These are phyloP conservation scores for Colletotrichum somersetense DNA, from an alignment of 2,329 filamentous ascomycete species.

Conservation along the genomic window DNA sequence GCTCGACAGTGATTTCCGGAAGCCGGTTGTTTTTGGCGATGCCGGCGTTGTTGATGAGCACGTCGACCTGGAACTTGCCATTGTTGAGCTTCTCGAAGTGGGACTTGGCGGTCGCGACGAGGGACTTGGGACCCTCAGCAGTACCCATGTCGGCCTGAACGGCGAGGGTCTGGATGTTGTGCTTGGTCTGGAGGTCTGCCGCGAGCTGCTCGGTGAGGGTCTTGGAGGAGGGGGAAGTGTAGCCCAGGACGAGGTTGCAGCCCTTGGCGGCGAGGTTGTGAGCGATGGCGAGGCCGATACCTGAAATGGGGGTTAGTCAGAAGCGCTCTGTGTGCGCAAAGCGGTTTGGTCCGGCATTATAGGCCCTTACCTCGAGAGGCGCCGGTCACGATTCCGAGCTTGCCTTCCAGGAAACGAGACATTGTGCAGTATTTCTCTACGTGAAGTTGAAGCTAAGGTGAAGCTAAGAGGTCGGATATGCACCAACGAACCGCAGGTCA, in stretches of 20 bases:
- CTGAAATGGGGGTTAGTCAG: conserved; percentile 56
- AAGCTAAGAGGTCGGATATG: background rate
- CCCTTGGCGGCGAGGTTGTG: conserved; percentile 80
- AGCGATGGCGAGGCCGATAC: conserved; percentile 76
- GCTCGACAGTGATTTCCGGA: conserved; percentile 70
- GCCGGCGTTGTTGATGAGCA: conserved; percentile 90
- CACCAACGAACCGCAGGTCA: background rate
- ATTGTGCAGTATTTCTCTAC: conserved; percentile 46
- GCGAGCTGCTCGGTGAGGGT: conserved; percentile 71
- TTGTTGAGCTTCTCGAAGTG: conserved; percentile 52
- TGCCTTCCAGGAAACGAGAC: conserved; percentile 72
- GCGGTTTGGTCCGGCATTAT: background rate
- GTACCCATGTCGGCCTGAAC: conserved; percentile 80
- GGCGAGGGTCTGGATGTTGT: conserved; percentile 71
- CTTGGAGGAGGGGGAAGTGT: conserved; percentile 64
- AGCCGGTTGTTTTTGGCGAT: conserved; percentile 74
- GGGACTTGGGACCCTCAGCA: conserved; percentile 68
- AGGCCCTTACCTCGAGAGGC: conserved; percentile 75
- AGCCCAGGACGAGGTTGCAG: conserved; percentile 76
- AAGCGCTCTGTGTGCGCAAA: background rate
- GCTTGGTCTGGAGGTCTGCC: conserved; percentile 63
- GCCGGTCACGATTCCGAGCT: conserved; percentile 83
- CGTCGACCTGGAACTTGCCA: conserved; percentile 76
- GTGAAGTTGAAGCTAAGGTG: background rate
- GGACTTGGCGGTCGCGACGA: conserved; percentile 69